Conservation (phyloP, 1,139 yeast genomes). For the Debaryomycetaceae sp. region DNA sequence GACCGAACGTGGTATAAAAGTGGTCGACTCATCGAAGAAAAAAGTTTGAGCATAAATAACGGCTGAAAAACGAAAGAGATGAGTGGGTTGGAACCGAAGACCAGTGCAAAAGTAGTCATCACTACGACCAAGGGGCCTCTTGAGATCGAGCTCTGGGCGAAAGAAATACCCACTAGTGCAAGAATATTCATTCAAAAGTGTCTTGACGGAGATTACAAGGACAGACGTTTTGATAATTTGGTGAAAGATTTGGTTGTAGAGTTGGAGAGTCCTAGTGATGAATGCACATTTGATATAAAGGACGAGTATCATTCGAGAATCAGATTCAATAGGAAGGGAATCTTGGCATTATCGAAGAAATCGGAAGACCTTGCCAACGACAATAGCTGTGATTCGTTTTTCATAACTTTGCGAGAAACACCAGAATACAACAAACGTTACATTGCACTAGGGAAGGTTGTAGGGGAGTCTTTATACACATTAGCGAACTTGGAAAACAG, state of each 20-base stretch:
- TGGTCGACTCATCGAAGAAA: too few relatives aligned
- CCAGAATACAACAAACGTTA: slow-evolving; percentile 45
- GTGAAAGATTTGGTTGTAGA: slow-evolving; percentile 37
- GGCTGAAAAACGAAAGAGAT: slow-evolving; percentile 8
- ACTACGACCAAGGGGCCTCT: slow-evolving; percentile 60
- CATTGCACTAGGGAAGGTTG: slow-evolving; percentile 62
- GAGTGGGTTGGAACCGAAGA: slow-evolving; percentile 69
- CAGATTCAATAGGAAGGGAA: slow-evolving; percentile 51
- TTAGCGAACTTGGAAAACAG: slow-evolving; percentile 51
- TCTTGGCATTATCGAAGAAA: slow-evolving; percentile 48
- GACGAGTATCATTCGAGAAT: slow-evolving; percentile 59
- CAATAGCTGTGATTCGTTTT: slow-evolving; percentile 45
- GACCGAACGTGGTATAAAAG: too few relatives aligned
- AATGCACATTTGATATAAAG: slow-evolving; percentile 15
- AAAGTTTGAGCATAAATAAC: too few relatives aligned
- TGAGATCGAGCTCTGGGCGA: slow-evolving; percentile 67
- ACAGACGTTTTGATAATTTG: slow-evolving; percentile 39
- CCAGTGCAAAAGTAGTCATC: slow-evolving; percentile 58
- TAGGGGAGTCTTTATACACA: slow-evolving; percentile 57
- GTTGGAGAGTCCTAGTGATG: slow-evolving; percentile 4
- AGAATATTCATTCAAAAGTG: slow-evolving; percentile 50
- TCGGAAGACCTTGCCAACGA: slow-evolving; percentile 20
- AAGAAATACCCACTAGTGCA: slow-evolving; percentile 57
- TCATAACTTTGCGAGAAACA: slow-evolving; percentile 49
- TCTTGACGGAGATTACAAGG: slow-evolving; percentile 38